Base-by-base conservation (phyloP, 148 eudicot species). In the Nyssa sinensis region DNA sequence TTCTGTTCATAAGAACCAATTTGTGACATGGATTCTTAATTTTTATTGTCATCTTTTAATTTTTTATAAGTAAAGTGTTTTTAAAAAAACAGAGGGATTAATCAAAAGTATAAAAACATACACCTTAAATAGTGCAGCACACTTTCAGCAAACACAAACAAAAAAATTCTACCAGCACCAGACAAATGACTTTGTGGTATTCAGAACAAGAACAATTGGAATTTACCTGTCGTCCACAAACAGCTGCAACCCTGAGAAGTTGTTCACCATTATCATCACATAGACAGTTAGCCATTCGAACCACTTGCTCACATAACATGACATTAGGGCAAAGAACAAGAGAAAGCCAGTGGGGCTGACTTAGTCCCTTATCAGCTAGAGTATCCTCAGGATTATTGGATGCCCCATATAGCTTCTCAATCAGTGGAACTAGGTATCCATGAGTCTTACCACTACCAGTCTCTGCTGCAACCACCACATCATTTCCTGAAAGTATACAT, bases 401-500 rank as follows among this genome's bases (percentile, higher is more conserved):
- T 24, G 62, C 33, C 34, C 58, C 72, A 62, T 79, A 80, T 69
- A 88, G 69, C 81, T 85, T 92, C 41, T 94, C 92, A 62, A 90
- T 78, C 65, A 94, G 66, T 1, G 98, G 98, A 77, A 94, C 87
- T 63, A 94, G 90, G 78, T 94, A 94, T 32, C 91, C 97, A 72
- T 92, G 92, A 13, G 98, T 92, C 81, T 94, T 94, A 53, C 97
- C 97, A 80, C 98, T 90, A 64, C 98, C 97, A 31, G 98, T 94
- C 87, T 94, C 97, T 7, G 96, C 97, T 55, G 97, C 98, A 57
- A 94, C 88, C 77, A 94, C 84, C 47, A 89, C 89, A 66, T 94
- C 97, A 31, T 73, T 82, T 80, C 90, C 97, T 53, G 87, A 78
- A 62, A 92, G 87, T 74, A 94, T 92, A 63, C 86, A 68, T 64